These are phyloP conservation scores for Neostapfia colusana DNA, from an alignment of 176 grass and related monocot genomes.

Conservation along the genomic window DNA sequence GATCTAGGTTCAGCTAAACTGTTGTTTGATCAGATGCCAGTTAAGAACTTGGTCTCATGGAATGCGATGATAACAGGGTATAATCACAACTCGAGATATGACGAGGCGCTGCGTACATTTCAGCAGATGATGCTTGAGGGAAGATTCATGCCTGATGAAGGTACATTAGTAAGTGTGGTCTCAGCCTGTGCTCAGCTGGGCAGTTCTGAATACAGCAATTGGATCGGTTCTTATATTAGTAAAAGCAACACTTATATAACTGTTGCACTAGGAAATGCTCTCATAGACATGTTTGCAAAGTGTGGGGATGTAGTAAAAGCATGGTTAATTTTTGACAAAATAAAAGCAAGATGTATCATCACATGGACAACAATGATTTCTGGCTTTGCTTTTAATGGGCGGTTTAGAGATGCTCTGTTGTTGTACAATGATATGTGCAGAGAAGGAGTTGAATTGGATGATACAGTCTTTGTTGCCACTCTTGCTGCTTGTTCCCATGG, in stretches of 20 bases:
- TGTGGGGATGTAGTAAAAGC: conserved; percentile 52
- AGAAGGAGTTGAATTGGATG: conserved; percentile 45
- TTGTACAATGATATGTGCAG: conserved; percentile 43
- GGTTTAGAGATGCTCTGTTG: conserved; percentile 38
- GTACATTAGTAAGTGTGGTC: conserved; percentile 46
- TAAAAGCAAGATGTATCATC: conserved; percentile 43
- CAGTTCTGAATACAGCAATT: conserved; percentile 49
- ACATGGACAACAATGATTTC: conserved; percentile 68
- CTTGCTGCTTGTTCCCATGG: conserved; percentile 56
- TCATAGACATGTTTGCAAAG: conserved; percentile 60
- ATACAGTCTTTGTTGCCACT: conserved; percentile 39
- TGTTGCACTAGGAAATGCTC: conserved; percentile 51
- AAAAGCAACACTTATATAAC: conserved; percentile 36
- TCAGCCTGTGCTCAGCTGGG: conserved; percentile 44
- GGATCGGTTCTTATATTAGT: conserved; percentile 50
- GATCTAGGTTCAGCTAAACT: conserved; percentile 42
- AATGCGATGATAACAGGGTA: conserved; percentile 49
- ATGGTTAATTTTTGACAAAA: conserved; percentile 33
- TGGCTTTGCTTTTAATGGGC: conserved; percentile 55
- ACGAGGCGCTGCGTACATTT: conserved; percentile 47
- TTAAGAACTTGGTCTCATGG: conserved; percentile 49
- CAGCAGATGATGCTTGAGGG: conserved; percentile 49
- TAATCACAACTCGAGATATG: conserved; percentile 51
- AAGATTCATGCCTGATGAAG: conserved; percentile 45
- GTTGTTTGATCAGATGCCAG: conserved; percentile 49